phyloP scores from a whole-genome alignment of 2,329 filamentous ascomycete genomes.

The Drechslerella dactyloides region DNA sequence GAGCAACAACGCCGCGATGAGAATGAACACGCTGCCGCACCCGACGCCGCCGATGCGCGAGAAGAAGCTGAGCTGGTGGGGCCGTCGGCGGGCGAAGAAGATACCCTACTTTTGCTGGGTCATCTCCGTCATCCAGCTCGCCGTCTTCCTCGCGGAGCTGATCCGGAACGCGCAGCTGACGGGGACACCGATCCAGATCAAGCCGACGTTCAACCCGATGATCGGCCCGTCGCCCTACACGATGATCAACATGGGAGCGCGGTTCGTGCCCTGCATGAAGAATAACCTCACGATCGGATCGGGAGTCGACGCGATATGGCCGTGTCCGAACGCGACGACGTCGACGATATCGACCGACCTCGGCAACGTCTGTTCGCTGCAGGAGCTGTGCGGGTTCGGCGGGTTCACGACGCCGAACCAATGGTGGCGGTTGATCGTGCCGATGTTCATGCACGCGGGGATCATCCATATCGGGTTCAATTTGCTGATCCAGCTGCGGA shows the following conservation, averaged over 20 bases:
- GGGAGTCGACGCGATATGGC: slow-evolving; percentile 66
- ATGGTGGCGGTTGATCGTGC: slow-evolving; percentile 95
- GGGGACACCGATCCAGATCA: slow-evolving; percentile 61
- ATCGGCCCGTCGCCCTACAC: slow-evolving; percentile 90
- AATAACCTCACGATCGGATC: slow-evolving; percentile 72
- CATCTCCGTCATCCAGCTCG: slow-evolving; percentile 76
- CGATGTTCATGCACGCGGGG: slow-evolving; percentile 94
- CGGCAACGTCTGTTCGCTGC: slow-evolving; percentile 71
- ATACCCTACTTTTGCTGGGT: slow-evolving; percentile 65
- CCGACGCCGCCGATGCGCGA: slow-evolving; percentile 42
- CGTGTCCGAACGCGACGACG: slow-evolving; percentile 80
- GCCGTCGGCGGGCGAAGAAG: slow-evolving; percentile 20
- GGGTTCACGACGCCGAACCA: slow-evolving; percentile 74
- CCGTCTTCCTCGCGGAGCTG: slow-evolving; percentile 87
- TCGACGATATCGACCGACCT: slow-evolving; percentile 59
- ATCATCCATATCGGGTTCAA: slow-evolving; percentile 97
- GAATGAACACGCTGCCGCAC: slow-evolving; percentile 14
- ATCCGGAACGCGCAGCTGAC: slow-evolving; percentile 74
- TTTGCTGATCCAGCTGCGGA: slow-evolving; percentile 84
- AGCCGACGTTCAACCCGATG: slow-evolving; percentile 93
- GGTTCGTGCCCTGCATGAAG: slow-evolving; percentile 94
- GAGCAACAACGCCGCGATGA: slow-evolving; percentile 10
- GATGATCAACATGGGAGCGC: slow-evolving; percentile 94
- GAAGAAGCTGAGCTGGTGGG: slow-evolving; percentile 33
- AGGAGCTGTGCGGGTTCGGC: slow-evolving; percentile 80